Evolutionary conservation across 2,329 filamentous ascomycete species (phyloP).

Genomic region (Arthrobotrys entomopaga): DNA sequence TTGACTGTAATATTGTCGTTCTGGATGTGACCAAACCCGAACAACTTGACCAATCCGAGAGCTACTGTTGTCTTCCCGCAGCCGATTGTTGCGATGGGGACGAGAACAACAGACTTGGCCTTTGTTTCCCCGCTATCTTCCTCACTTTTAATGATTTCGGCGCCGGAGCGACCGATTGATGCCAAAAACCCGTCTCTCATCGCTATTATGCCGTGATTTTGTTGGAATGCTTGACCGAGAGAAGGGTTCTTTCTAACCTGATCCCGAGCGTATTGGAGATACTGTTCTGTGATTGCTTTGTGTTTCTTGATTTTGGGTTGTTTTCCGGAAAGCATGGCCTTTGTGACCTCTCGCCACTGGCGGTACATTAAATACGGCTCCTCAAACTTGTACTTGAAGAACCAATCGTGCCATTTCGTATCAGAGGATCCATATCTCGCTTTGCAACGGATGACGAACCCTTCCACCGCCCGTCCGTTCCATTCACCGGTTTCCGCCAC

Average conservation of each 20-base stretch:
- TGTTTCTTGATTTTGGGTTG: slow-evolving; percentile 86
- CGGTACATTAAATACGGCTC: slow-evolving; percentile 99
- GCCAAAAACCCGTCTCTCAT: slow-evolving; percentile 87
- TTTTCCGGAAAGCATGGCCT: slow-evolving; percentile 80
- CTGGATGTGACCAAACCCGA: slow-evolving; percentile 91
- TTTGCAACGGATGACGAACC: slow-evolving; percentile 93
- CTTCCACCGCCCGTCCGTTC: slow-evolving; percentile 91
- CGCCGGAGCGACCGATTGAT: slow-evolving; percentile 83
- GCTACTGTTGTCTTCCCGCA: slow-evolving; percentile 97
- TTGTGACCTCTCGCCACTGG: slow-evolving; percentile 98
- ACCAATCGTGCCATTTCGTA: slow-evolving; percentile 83
- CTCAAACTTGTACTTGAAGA: slow-evolving; percentile 99
- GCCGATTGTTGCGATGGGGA: slow-evolving; percentile 90
- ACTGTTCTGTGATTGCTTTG: slow-evolving; percentile 86
- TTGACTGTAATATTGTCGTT: slow-evolving; percentile 94
- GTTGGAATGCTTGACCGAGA: slow-evolving; percentile 76
- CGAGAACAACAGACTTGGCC: slow-evolving; percentile 69
- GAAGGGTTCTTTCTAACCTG: slow-evolving; percentile 75
- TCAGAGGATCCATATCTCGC: slow-evolving; percentile 67
- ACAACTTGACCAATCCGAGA: slow-evolving; percentile 80
- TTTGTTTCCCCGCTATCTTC: slow-evolving; percentile 78
- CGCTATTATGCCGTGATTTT: slow-evolving; percentile 94
- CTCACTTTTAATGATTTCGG: slow-evolving; percentile 67
- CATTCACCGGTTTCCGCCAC: slow-evolving; percentile 90
- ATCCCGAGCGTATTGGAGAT: slow-evolving; percentile 81